phyloP scores from a whole-genome alignment of 75 land plant species.

The Sequoia sempervirens region DNA sequence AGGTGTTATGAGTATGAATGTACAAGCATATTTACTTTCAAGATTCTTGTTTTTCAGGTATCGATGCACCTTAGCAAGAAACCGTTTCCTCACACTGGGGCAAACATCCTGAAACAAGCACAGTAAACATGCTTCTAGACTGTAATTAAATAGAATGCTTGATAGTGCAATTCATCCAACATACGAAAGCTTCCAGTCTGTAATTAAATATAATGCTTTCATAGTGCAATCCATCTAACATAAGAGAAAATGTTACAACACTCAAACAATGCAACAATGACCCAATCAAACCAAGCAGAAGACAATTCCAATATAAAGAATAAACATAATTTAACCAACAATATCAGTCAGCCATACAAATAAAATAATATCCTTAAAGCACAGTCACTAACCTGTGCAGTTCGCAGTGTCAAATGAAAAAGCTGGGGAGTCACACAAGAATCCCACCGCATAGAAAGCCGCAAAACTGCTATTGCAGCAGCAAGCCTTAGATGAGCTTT shows the following conservation, averaged over 20 bases:
- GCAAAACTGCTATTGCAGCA: slow-evolving; percentile 78
- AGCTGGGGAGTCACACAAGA: slow-evolving; percentile 57
- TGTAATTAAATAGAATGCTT: neutral
- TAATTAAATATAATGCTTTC: neutral
- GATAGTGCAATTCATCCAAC: neutral
- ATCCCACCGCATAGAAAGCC: slow-evolving; percentile 82
- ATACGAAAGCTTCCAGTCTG: neutral
- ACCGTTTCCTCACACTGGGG: slow-evolving; percentile 59
- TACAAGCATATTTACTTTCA: slow-evolving; percentile 85
- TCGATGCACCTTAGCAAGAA: slow-evolving; percentile 68
- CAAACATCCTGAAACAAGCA: slow-evolving; percentile 34
- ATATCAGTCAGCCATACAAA: neutral
- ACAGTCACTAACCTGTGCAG: slow-evolving; percentile 52
- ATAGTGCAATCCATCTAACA: neutral
- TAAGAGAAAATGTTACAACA: neutral
- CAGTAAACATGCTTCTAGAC: neutral
- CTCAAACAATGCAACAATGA: neutral
- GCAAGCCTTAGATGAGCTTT: slow-evolving; percentile 87
- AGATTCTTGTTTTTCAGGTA: slow-evolving; percentile 70
- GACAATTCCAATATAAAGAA: neutral
- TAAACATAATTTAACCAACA: neutral
- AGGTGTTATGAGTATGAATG: slow-evolving; percentile 40
- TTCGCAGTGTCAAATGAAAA: slow-evolving; percentile 59
- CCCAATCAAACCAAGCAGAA: neutral
- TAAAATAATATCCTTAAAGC: neutral